These are phyloP conservation scores for Colletotrichum sp. DNA, from an alignment of 2,329 filamentous ascomycete species.

Conservation along the genomic window DNA sequence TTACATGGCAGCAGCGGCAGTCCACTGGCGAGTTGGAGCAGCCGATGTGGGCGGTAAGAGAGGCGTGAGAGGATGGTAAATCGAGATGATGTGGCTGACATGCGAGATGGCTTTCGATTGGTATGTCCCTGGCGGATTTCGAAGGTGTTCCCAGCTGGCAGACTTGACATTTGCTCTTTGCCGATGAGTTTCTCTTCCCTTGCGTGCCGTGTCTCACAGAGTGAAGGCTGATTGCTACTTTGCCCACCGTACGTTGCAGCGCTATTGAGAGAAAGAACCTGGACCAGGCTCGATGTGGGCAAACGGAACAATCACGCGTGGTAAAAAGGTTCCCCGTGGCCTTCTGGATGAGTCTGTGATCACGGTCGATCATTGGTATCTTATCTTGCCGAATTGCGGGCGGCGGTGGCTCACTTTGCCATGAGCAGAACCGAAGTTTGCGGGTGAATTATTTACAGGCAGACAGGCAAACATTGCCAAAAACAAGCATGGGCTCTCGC, in stretches of 20 bases:
- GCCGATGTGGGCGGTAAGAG: not conserved
- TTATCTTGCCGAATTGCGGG: not conserved
- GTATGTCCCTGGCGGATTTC: not conserved
- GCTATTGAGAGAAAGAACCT: not conserved
- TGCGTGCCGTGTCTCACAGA: not conserved
- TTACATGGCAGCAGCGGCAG: not conserved
- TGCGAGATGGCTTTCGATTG: not conserved
- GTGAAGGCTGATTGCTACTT: not conserved
- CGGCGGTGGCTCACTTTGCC: not conserved
- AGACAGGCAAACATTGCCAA: not conserved
- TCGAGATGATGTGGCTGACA: slow-evolving; percentile 6
- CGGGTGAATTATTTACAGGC: not conserved
- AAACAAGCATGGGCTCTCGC: not conserved
- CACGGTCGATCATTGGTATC: not conserved
- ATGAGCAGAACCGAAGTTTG: not conserved
- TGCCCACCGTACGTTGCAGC: not conserved
- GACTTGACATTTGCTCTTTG: not conserved
- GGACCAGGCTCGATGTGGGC: not conserved
- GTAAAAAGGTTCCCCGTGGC: not conserved
- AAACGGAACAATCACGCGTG: not conserved
- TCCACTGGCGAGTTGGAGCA: not conserved
- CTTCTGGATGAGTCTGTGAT: not conserved
- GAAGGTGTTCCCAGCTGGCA: not conserved
- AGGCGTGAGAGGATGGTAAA: not conserved
- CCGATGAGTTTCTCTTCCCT: not conserved